Evolutionary conservation across 2,329 filamentous ascomycete species (phyloP).

Genomic region (Penicillium frequentans): DNA sequence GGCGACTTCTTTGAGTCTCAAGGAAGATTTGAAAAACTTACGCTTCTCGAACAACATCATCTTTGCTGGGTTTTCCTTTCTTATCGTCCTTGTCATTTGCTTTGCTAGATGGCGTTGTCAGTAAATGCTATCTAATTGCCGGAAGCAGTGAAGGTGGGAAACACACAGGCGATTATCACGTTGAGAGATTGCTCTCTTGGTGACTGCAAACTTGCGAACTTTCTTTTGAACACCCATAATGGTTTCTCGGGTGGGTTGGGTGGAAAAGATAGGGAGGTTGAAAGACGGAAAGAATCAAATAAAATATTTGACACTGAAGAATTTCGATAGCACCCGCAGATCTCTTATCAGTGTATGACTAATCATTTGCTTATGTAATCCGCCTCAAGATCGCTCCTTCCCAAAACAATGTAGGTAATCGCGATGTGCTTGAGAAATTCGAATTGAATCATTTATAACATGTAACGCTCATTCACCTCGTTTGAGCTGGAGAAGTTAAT

Average conservation of each 20-base stretch:
- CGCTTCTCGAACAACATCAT: slow-evolving; percentile 27
- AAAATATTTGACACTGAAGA: background rate
- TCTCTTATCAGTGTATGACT: background rate
- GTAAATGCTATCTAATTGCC: background rate
- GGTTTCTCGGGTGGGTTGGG: background rate
- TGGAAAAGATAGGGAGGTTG: background rate
- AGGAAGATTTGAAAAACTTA: background rate
- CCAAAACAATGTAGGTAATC: too few species aligned
- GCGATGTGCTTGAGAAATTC: too few species aligned
- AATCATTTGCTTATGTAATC: background rate
- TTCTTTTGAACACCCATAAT: slow-evolving; percentile 85
- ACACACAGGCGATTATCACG: slow-evolving; percentile 69
- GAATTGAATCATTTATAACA: too few species aligned
- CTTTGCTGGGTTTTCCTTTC: slow-evolving; percentile 15
- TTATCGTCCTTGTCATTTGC: slow-evolving; percentile 19
- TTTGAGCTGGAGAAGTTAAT: too few species aligned
- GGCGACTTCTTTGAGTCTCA: background rate
- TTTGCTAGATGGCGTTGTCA: slow-evolving; percentile 13
- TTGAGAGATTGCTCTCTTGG: slow-evolving; percentile 81
- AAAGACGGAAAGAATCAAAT: background rate
- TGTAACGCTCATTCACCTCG: too few species aligned
- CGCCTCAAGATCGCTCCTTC: too few species aligned
- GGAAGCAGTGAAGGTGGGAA: background rate
- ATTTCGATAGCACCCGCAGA: background rate
- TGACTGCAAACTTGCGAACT: slow-evolving; percentile 84